These are phyloP conservation scores for Arthroderma sp. DNA, from an alignment of 2,329 filamentous ascomycete genomes.

Conservation along the genomic window DNA sequence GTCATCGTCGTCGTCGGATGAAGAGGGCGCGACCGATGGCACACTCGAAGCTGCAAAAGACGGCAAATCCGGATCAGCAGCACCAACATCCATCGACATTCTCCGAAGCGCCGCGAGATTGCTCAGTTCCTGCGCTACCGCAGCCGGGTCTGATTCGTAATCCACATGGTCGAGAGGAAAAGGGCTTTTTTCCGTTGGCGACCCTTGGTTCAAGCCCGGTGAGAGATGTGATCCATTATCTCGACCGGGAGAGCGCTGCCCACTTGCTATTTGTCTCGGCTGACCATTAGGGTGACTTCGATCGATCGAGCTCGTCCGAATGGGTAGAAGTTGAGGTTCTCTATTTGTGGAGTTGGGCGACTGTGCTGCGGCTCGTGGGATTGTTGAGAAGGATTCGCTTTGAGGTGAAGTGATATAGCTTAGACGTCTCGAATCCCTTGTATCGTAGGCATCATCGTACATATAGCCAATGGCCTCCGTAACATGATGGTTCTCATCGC, in stretches of 20 bases:
- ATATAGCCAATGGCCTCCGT: slow-evolving; percentile 86
- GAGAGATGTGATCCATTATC: slow-evolving; percentile 35
- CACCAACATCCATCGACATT: slow-evolving; percentile 85
- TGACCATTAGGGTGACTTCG: slow-evolving; percentile 24
- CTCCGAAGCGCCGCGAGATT: slow-evolving; percentile 81
- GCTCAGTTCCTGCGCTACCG: slow-evolving; percentile 81
- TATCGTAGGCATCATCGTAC: slow-evolving; percentile 57
- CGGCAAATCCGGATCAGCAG: slow-evolving; percentile 43
- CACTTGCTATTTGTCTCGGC: slow-evolving; percentile 4
- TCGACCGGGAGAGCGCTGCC: background rate
- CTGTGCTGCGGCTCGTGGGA: slow-evolving; percentile 18
- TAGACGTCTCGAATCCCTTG: slow-evolving; percentile 48
- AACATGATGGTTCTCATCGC: slow-evolving; percentile 84
- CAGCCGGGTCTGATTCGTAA: slow-evolving; percentile 78
- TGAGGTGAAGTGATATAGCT: slow-evolving; percentile 53
- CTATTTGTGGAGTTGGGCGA: slow-evolving; percentile 17
- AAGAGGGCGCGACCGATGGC: slow-evolving; percentile 30
- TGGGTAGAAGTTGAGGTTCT: slow-evolving; percentile 8
- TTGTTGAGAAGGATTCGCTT: slow-evolving; percentile 31
- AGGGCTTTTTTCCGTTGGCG: slow-evolving; percentile 40
- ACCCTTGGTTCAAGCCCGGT: slow-evolving; percentile 41
- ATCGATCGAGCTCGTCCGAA: slow-evolving; percentile 16
- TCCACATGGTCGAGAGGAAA: slow-evolving; percentile 71
- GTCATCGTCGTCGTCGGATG: slow-evolving; percentile 62
- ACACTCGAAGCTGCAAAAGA: slow-evolving; percentile 29